Base-by-base conservation (phyloP, 495 filamentous ascomycete genomes). In the Glutinoglossum americanum region DNA sequence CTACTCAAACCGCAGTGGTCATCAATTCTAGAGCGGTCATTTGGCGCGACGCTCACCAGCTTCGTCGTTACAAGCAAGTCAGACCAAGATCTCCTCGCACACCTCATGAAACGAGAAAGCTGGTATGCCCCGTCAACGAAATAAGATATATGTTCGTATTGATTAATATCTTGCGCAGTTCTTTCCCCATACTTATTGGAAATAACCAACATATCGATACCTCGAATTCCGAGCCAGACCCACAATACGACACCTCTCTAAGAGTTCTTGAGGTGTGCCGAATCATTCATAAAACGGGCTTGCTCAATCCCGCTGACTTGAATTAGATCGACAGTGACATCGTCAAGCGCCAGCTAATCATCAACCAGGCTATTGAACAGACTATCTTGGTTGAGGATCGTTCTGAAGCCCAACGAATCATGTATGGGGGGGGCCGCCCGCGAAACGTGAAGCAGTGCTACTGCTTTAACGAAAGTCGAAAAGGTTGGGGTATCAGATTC, bases 311-410 rank as follows among this genome's bases (percentile, higher is more conserved):
- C 26, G 23, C 54, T 57, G 41, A 57, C 57, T 63, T 6, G 19
- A 41, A 27, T 25, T 56, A 89, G 71, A 81, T 98, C 61, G 83
- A 92, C 61, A 80, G 90, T 65, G 76, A 82, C 15, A 67, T 82
- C 47, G 85, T 93, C 25, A 80, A 80, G 35, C 81, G 84, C 59
- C 82, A 88, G 54, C 69, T 97, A 32, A 83, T 99, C 65, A 87
- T 99, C 65, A 81, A 79, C 56, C 74, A 89, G 62, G 68, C 72
- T 8, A 84, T 94, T 49, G 92, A 99, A 58, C 89, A 97, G 64
- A 80, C 81, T 11, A 74, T 94, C 10, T 67, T 99, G 1, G 80
- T 96, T 49, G 75, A 80, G 47, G 69, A 79, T 45, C 71, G 84
- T 19, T 64, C 72, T 11, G 74, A 84, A 56, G 93, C 83, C 1